These are phyloP conservation scores for Gymnopilus junonius DNA, from an alignment of 768 basidiomycete species.

Conservation along the genomic window DNA sequence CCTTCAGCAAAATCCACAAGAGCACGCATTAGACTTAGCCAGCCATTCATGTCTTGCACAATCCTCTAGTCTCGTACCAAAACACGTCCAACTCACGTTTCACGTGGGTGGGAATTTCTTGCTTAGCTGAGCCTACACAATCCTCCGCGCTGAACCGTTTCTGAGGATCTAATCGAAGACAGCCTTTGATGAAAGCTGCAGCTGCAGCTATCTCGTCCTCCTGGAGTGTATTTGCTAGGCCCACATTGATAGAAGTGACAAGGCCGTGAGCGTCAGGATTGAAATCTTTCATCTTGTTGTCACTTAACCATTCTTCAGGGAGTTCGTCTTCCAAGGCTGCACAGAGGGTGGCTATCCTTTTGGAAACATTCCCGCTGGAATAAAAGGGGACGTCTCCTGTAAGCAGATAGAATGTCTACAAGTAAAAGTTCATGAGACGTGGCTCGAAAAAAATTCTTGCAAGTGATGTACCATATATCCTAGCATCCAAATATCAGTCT, in stretches of 20 bases:
- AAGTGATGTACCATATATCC: constrained; percentile 12
- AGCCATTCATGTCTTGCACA: constrained; percentile 9
- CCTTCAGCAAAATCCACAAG: constrained; percentile 11
- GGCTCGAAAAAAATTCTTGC: neutral
- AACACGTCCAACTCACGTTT: too few relatives aligned
- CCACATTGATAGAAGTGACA: constrained; percentile 1
- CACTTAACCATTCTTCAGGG: neutral
- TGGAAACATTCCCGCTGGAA: neutral
- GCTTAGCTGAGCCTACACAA: too few relatives aligned
- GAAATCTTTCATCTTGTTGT: constrained; percentile 7
- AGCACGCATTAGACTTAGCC: constrained; percentile 5
- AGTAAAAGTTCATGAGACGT: neutral
- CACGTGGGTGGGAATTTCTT: too few relatives aligned
- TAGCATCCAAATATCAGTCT: constrained; percentile 24
- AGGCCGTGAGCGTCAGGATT: neutral
- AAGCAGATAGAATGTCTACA: constrained; percentile 11
- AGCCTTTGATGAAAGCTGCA: constrained; percentile 15
- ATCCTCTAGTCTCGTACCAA: neutral
- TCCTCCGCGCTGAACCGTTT: too few relatives aligned
- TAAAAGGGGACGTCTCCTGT: constrained; percentile 11
- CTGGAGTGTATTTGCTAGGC: neutral
- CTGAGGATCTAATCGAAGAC: constrained; percentile 17
- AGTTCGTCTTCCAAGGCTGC: constrained; percentile 5
- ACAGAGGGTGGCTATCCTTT: constrained; percentile 1
- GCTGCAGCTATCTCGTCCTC: constrained; percentile 7